Base-by-base conservation (phyloP, 75 land plant species). In the Pinus albicaulis region DNA sequence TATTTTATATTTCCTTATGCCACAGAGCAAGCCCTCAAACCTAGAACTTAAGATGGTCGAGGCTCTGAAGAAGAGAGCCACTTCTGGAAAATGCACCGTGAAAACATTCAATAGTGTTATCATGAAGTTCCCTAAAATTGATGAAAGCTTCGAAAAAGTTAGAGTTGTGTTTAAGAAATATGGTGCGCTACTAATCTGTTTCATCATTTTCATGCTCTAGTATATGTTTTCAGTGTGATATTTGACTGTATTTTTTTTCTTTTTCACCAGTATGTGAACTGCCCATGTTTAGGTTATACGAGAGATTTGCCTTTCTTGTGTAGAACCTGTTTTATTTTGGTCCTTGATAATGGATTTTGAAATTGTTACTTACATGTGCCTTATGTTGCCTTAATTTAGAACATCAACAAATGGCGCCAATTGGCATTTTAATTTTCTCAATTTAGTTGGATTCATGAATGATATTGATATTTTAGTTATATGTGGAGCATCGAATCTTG, bases 51-150 rank as follows among this genome's bases (percentile, higher is more conserved):
- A 89, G 77, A 95, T 98, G 86, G 92, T 91, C 16, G 87, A 92
- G 61, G 90, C 92, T 25, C 89, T 95, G 96, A 80, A 81, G 74
- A 81, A 86, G 23, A 74, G 94, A 73, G 93, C 88, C 74, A 76
- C 58, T 62, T 25, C 79, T 44, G 80, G 84, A 82, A 88, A 88
- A 80, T 84, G 74, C 78, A 44, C 84, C 23, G 57, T 95, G 80
- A 98, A 87, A 68, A 84, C 95, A 16, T 98, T 98, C 80, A 90
- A 98, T 76, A 85, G 85, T 76, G 82, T 98, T 66, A 89, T 98
- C 59, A 69, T 98, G 82, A 95, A 98, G 77, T 98, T 98, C 69
- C 94, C 92, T 26, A 98, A 95, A 75, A 95, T 98, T 64, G 99
- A 98, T 86, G 87, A 92, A 16, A 91, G 94, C 74, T 92, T 98